Evolutionary conservation across 208 protist genomes (phyloP), one percentile per base, ranked within the genome.

Genomic region (Naegleria fowleri): DNA sequence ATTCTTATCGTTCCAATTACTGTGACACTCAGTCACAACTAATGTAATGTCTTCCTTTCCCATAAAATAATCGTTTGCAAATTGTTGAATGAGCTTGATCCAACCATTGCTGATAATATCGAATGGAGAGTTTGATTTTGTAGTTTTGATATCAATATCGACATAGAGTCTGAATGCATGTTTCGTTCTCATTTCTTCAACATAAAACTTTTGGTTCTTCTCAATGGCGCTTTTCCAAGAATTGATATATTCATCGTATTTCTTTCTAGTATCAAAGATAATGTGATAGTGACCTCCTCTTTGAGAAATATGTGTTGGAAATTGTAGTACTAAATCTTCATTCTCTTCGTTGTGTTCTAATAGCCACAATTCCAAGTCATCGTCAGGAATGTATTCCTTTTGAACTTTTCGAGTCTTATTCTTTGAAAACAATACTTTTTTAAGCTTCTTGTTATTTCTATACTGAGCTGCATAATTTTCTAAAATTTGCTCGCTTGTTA

Each of bases 261-360:
- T 79, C 16, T 79, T 36, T 79, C n/a, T 25, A 39, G 33, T 36
- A 7, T 87, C 83, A 6, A 16, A 58, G 22, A 33, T 48, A 7
- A 88, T 48, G 38, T 88, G 85, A 58, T 88, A 88, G 41, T 88
- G 43, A 48, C 85, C 85, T 40, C 85, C 85, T 58, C 40, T 88
- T 58, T 88, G 85, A 33, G 41, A 58, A 36, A 88, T 88, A 3
- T 59, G 40, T 1, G 85, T 88, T 36, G 85, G 85, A 29, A 43
- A 38, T 29, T 88, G 11, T 58, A 58, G 9, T 5, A 48, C 19
- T 13, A 40, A 13, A 58, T 9, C n/a, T 25, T n/a, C 25, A 29
- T 39, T 88, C 0, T 55, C 11, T 29, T 48, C 33, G 19, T 88
- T 29, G 13, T 88, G 51, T 86, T 39, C 40, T 5, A 88, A 58